These are phyloP conservation scores for Gossypium schwendimanii DNA, from an alignment of 441 rosid species.

Conservation along the genomic window DNA sequence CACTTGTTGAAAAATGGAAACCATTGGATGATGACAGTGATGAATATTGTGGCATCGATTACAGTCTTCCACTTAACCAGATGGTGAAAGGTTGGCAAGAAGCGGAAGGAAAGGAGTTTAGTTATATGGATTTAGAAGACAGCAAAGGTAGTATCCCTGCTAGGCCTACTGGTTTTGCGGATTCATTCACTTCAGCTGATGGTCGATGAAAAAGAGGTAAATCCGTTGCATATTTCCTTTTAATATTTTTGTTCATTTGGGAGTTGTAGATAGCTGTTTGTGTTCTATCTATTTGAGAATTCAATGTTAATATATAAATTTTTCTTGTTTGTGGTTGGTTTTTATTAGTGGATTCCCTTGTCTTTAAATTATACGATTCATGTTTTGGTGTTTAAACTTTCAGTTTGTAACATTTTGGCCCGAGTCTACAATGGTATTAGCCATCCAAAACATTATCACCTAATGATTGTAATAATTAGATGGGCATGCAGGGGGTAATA, in stretches of 20 bases:
- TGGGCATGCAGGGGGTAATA: too few species aligned
- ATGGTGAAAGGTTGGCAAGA: constrained; percentile 81
- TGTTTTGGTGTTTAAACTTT: constrained; percentile 15
- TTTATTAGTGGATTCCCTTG: background rate
- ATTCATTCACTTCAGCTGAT: constrained; percentile 58
- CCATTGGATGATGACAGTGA: constrained; percentile 42
- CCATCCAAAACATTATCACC: too few species aligned
- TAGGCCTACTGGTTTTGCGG: constrained; percentile 60
- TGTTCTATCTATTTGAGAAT: constrained; percentile 16
- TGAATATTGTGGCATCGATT: constrained; percentile 63
- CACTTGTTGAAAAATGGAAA: constrained; percentile 70
- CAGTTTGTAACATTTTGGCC: constrained; percentile 12
- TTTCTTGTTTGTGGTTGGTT: background rate
- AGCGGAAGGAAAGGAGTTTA: constrained; percentile 55
- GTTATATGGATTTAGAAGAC: constrained; percentile 45
- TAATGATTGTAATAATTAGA: too few species aligned
- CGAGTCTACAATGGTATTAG: too few species aligned
- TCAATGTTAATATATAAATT: constrained; percentile 21
- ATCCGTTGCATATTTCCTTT: background rate
- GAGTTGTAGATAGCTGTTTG: constrained; percentile 24
- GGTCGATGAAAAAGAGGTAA: constrained; percentile 41
- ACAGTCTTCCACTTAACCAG: constrained; percentile 65
- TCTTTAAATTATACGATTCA: background rate
- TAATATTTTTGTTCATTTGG: background rate
- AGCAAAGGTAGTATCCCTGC: constrained; percentile 71